Conservation (phyloP, 257 asterid species). For the Misopates orontium region DNA sequence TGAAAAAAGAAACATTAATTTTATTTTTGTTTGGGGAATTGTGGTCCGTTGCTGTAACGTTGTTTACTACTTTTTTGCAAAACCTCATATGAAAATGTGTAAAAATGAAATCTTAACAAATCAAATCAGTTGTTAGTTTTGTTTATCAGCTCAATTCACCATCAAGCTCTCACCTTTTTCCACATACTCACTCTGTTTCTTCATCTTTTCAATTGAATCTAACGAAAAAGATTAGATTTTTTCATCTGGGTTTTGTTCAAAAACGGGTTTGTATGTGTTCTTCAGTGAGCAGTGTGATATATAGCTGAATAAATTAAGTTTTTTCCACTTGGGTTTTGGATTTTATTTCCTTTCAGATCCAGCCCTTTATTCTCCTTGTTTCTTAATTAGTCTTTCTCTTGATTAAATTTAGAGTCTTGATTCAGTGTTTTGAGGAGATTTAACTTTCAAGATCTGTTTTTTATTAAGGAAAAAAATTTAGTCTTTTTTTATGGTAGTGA, state of each 20-base stretch:
- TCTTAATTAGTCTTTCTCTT: no score
- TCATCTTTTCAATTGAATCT: no score
- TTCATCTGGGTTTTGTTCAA: no score
- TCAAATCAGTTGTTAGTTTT: background rate
- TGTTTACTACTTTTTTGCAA: background rate
- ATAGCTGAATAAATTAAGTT: slow-evolving; percentile 3
- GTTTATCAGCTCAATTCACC: background rate
- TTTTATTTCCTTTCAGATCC: slow-evolving; percentile 7
- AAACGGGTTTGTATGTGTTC: no score
- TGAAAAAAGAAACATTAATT: no score
- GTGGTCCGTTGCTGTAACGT: slow-evolving; percentile 15
- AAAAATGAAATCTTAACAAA: background rate
- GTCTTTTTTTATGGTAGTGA: no score
- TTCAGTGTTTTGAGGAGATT: background rate
- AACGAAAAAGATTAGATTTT: no score
- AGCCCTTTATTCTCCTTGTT: background rate
- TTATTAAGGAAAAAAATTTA: no score
- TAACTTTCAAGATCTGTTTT: slow-evolving; percentile 15
- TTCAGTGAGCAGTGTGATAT: background rate
- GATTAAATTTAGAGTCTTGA: background rate
- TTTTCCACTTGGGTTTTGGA: background rate
- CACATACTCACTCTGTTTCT: no score
- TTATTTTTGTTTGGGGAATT: background rate
- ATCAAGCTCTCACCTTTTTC: no score
- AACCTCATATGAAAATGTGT: background rate